Base-by-base conservation (phyloP, 306 rosid species). In the Pyrus betulifolia region DNA sequence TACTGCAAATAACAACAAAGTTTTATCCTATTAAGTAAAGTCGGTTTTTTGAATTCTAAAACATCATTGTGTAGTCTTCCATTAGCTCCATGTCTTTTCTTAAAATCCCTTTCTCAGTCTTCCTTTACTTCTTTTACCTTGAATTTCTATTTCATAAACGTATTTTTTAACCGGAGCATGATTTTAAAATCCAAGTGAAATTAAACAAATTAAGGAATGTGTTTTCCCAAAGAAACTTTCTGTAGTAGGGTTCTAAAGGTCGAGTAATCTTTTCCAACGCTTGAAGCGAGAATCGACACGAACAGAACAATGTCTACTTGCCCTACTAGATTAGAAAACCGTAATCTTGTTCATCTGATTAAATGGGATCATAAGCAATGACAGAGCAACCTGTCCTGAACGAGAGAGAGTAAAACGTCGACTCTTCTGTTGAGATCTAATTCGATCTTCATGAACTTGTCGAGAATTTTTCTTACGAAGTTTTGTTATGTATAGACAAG, bases 401-500 rank as follows among this genome's bases (percentile, higher is more conserved):
- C 8, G 42, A 38, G 9, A 35, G 40, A 35, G 42, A 38, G 9
- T 35, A 46, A 14, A 46, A 14, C 0, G 19, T 17, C 6, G 52
- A 46, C 4, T 46, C 52, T 49, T 19, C 54, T 5, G 21, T 49
- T 49, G 55, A 49, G 3, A 49, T 49, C 55, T 49, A 49, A 49
- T 49, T 51, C 21, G 55, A 51, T 51, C 55, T 15, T 51, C 21
- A 5, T 51, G 21, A 15, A 51, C 18, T 51, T 5, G 8, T 51
- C 21, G 8, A 51, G 55, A 51, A 51, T 51, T 51, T 51, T 51
- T 51, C 21, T 51, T 51, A 51, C 55, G 21, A 51, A 51, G 55
- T 51, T 74, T 55, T 82, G 63, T 78, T 79, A 67, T 62, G 31
- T 45, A 45, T 44, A 27, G 78, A 44, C 58, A 45, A 23, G 46